These are phyloP conservation scores for Plasmodium gallinaceum DNA, from an alignment of 169 alveolate genomes.

Conservation along the genomic window DNA sequence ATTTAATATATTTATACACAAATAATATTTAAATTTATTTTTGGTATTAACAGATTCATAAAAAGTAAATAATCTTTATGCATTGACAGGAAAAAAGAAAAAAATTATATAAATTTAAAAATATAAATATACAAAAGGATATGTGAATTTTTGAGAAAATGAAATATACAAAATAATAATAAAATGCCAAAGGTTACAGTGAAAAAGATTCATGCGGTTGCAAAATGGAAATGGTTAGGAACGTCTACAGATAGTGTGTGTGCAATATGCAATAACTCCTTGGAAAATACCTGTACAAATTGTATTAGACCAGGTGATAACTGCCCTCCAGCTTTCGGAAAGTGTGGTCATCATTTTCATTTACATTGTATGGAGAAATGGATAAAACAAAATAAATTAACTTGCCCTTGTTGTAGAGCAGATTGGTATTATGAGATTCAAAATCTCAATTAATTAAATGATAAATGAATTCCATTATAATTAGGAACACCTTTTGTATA, in stretches of 20 bases:
- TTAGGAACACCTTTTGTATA: too few species aligned
- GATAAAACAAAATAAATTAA: conserved; percentile 69
- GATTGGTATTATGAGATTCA: conserved; percentile 71
- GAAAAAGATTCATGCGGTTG: conserved; percentile 85
- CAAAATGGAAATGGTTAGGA: conserved; percentile 87
- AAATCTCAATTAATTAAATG: neutral
- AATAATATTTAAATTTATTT: neutral
- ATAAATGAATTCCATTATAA: neutral
- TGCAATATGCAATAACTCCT: conserved; percentile 86
- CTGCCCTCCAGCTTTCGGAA: conserved; percentile 89
- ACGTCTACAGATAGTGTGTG: conserved; percentile 86
- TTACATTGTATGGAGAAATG: conserved; percentile 89
- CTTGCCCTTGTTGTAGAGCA: conserved; percentile 77
- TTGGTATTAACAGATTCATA: neutral
- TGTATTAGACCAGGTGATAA: conserved; percentile 86
- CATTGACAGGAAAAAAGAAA: neutral
- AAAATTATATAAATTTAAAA: neutral
- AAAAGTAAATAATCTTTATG: neutral
- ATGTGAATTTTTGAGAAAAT: neutral
- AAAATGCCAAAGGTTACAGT: conserved; percentile 82
- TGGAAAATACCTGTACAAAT: conserved; percentile 86
- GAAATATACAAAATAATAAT: conserved; percentile 1
- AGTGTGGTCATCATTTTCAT: conserved; percentile 88
- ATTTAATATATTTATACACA: too few species aligned
- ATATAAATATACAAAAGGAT: neutral